Evolutionary conservation across 257 asterid genomes (phyloP).

Genomic region (Nicotiana tomentosiformis): DNA sequence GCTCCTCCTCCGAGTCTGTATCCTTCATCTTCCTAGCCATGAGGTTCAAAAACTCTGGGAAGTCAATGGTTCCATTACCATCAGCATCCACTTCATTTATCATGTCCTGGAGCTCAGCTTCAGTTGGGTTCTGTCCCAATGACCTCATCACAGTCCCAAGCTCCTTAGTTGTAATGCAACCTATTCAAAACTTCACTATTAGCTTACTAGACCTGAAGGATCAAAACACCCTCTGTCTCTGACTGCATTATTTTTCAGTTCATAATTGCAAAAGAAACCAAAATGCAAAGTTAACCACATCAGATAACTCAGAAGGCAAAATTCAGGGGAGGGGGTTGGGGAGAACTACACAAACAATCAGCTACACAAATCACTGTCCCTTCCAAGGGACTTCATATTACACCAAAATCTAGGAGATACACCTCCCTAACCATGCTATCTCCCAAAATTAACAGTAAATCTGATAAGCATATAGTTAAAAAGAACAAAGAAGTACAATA

Average conservation of each 20-base stretch:
- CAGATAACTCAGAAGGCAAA: neutral
- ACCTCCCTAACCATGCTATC: neutral
- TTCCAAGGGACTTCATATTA: neutral
- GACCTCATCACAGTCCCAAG: conserved; percentile 70
- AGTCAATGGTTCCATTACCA: conserved; percentile 59
- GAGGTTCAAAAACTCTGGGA: conserved; percentile 56
- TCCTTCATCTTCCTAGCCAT: conserved; percentile 67
- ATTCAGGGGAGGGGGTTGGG: neutral
- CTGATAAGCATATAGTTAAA: neutral
- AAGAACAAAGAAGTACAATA: neutral
- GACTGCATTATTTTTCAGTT: neutral
- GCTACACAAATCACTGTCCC: neutral
- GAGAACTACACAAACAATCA: too few relatives aligned
- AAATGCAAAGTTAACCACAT: neutral
- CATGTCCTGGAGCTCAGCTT: conserved; percentile 68
- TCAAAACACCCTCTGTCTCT: neutral
- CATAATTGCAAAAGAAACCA: neutral
- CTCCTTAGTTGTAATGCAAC: conserved; percentile 69
- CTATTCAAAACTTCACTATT: conserved; percentile 15
- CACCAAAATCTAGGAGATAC: neutral
- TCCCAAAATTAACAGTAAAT: neutral
- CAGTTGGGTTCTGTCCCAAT: conserved; percentile 58
- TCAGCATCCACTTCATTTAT: conserved; percentile 63
- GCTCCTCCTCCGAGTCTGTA: conserved; percentile 63
- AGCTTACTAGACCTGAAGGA: neutral